Percentiles rank a stretch among this genome's conserved stretches.
phyloP scores from a whole-genome alignment of 768 basidiomycete genomes.

The Mycena indigotica region DNA sequence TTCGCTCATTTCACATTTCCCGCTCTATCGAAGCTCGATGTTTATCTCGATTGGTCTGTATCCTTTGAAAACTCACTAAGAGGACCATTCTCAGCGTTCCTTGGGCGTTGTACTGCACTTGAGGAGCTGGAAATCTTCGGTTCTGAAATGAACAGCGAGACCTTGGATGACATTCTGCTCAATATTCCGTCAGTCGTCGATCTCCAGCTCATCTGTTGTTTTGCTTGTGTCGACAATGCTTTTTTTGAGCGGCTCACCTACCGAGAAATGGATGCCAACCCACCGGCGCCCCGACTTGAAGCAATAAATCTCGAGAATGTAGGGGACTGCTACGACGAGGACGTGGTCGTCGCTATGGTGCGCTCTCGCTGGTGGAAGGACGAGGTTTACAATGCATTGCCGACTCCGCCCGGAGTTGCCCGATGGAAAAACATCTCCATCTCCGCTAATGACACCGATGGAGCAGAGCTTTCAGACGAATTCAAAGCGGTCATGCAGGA shows the following conservation, averaged over 20 bases:
- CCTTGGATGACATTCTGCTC: neutral
- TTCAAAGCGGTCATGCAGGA: neutral
- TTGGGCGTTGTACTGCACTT: neutral
- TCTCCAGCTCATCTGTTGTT: neutral
- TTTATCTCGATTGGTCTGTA: neutral
- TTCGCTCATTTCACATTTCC: neutral
- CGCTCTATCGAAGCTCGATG: neutral
- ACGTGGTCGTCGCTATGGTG: neutral
- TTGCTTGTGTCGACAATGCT: neutral
- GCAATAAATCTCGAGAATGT: neutral
- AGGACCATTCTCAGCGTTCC: neutral
- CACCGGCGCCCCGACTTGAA: neutral
- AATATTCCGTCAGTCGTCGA: neutral
- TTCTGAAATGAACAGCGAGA: neutral
- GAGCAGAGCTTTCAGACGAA: neutral
- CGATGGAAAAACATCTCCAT: neutral
- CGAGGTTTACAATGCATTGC: neutral
- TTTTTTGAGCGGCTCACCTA: neutral
- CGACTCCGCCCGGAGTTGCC: neutral
- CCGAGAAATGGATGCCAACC: neutral
- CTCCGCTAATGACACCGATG: neutral
- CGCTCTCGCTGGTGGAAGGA: slow-evolving; percentile 9
- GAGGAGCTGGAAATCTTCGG: neutral
- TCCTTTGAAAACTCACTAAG: neutral
- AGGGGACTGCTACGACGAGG: neutral